phyloP scores from a whole-genome alignment of 805 yeast genomes.

The Candida palmyrensis region DNA sequence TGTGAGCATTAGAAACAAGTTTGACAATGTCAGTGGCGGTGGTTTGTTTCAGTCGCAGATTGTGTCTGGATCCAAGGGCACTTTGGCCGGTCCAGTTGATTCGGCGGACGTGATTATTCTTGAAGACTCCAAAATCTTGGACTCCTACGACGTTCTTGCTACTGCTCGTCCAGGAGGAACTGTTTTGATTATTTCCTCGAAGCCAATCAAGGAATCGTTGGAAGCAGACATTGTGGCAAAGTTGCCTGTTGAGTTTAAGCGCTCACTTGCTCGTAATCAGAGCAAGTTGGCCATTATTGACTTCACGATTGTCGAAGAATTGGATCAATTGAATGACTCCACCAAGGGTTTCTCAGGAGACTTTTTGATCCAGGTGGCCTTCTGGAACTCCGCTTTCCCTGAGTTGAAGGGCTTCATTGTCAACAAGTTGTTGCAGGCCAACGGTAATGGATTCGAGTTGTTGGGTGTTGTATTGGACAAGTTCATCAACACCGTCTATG shows the following conservation, averaged over 20 bases:
- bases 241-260: conserved; percentile 51
- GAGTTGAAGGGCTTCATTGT: conserved; percentile 60
- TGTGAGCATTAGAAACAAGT: conserved; percentile 57
- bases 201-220: conserved; percentile 30
- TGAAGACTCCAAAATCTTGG: conserved; percentile 52
- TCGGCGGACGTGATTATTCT: conserved; percentile 62
- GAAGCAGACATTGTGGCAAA: conserved; percentile 47
- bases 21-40: conserved; percentile 66
- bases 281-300: conserved; percentile 57
- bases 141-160: conserved; percentile 56
- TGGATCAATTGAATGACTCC: conserved; percentile 44
- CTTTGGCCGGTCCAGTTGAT: conserved; percentile 33
- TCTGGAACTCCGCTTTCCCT: conserved; percentile 71
- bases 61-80: conserved; percentile 19
- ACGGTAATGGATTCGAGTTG: conserved; percentile 77
- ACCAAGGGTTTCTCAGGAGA: conserved; percentile 71
- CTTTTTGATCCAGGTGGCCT: conserved; percentile 73
- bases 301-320: conserved; percentile 55
- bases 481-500: conserved; percentile 54
- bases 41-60: conserved; percentile 74
- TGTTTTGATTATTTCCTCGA: conserved; percentile 41
- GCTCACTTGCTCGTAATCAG: conserved; percentile 46
- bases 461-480: conserved; percentile 67
- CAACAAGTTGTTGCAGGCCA: conserved; percentile 72
- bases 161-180: conserved; percentile 54